These are phyloP conservation scores for Xylaria curta DNA, from an alignment of 495 filamentous ascomycete genomes.

Conservation along the genomic window DNA sequence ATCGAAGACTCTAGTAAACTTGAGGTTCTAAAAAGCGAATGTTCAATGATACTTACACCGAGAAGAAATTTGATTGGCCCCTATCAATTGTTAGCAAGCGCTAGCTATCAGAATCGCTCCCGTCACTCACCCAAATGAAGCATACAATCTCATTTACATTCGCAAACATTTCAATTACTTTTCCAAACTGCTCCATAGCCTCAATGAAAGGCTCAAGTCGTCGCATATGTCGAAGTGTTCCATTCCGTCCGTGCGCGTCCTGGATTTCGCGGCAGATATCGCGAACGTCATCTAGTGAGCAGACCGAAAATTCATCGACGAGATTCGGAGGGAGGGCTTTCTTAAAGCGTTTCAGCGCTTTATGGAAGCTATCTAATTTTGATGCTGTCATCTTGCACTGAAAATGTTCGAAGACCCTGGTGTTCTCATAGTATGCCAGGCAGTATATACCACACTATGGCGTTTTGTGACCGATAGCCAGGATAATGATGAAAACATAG, in stretches of 20 bases:
- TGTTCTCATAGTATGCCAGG: not conserved
- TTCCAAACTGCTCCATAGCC: constrained; percentile 13
- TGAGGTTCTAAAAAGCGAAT: not conserved
- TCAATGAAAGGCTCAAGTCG: not conserved
- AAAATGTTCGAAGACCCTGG: too few species aligned
- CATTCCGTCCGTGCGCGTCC: not conserved
- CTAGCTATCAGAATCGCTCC: not conserved
- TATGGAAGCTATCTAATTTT: not conserved
- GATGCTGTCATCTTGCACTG: not conserved
- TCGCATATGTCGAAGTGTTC: constrained; percentile 10
- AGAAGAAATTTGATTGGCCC: constrained; percentile 13
- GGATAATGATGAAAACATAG: not conserved
- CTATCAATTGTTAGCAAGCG: not conserved
- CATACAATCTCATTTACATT: constrained; percentile 8
- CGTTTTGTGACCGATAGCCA: not conserved
- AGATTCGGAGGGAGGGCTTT: not conserved
- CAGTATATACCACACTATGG: not conserved
- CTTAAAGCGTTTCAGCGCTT: not conserved
- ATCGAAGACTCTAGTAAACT: not conserved
- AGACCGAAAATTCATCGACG: not conserved
- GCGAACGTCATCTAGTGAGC: not conserved
- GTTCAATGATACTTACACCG: not conserved
- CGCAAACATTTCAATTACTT: not conserved
- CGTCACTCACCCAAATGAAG: constrained; percentile 8
- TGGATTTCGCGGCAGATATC: not conserved